These are phyloP conservation scores for Globisporangium cederbergense DNA, from an alignment of 352 stramenopile species.

Conservation along the genomic window DNA sequence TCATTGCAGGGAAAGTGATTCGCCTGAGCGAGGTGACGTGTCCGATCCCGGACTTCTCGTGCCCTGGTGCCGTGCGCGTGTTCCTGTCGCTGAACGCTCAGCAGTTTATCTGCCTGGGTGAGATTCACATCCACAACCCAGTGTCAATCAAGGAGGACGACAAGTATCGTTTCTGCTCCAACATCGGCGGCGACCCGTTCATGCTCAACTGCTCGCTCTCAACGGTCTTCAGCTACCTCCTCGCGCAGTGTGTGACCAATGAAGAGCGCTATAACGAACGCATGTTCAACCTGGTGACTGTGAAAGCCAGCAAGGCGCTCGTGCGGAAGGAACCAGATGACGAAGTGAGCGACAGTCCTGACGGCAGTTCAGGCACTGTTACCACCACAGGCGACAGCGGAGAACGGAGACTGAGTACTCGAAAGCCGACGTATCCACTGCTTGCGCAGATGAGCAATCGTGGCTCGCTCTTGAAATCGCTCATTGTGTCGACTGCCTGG, in stretches of 20 bases:
- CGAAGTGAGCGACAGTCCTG: neutral
- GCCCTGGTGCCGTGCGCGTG: slow-evolving; percentile 34
- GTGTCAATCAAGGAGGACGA: slow-evolving; percentile 51
- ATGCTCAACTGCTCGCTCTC: slow-evolving; percentile 49
- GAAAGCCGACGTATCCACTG: slow-evolving; percentile 1
- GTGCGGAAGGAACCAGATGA: neutral
- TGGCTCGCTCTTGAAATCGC: neutral
- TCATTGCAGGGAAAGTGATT: slow-evolving; percentile 47
- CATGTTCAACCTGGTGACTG: slow-evolving; percentile 23
- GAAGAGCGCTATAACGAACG: slow-evolving; percentile 26
- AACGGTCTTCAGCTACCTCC: slow-evolving; percentile 43
- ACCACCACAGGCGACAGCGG: neutral
- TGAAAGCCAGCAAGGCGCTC: slow-evolving; percentile 23
- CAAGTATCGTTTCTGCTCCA: slow-evolving; percentile 56
- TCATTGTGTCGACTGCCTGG: slow-evolving; percentile 23
- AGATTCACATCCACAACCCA: slow-evolving; percentile 49
- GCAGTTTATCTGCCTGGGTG: slow-evolving; percentile 64
- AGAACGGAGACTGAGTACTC: neutral
- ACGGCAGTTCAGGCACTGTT: neutral
- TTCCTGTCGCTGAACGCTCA: slow-evolving; percentile 71
- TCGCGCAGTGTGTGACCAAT: slow-evolving; percentile 39
- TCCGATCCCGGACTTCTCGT: slow-evolving; percentile 51
- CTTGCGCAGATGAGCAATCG: neutral
- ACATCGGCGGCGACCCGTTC: slow-evolving; percentile 55
- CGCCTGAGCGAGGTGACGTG: slow-evolving; percentile 48